Percentiles rank a stretch among this genome's conserved stretches.
phyloP scores from a whole-genome alignment of 2,329 filamentous ascomycete species.

The Cytospora mali region DNA sequence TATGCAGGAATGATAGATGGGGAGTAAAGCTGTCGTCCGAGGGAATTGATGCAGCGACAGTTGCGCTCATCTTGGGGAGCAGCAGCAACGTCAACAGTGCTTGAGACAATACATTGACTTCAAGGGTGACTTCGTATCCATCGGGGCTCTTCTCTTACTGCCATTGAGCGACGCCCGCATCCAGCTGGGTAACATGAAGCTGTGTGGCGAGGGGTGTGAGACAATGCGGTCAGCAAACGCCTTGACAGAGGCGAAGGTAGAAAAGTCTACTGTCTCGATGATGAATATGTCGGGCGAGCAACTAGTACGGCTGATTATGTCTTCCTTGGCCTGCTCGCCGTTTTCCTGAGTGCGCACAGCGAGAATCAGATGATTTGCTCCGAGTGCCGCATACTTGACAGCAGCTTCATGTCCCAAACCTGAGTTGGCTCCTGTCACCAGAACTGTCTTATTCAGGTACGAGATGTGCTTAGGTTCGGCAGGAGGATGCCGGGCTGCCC shows the following conservation, averaged over 20 bases:
- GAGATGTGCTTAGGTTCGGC: conserved; percentile 14
- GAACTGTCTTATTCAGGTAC: conserved; percentile 8
- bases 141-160: conserved; percentile 41
- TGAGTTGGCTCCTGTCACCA: conserved; percentile 44
- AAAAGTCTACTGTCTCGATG: conserved; percentile 50
- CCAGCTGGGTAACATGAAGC: conserved; percentile 44
- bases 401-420: conserved; percentile 54
- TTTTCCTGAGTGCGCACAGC: conserved; percentile 47
- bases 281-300: conserved; percentile 41
- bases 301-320: conserved; percentile 39
- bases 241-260: conserved; percentile 47
- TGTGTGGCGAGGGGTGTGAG: conserved; percentile 36
- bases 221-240: conserved; percentile 44
- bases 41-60: conserved; percentile 32
- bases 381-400: conserved; percentile 47
- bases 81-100: conserved; percentile 55
- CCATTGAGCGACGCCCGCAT: conserved; percentile 46
- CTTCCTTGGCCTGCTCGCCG: conserved; percentile 44
- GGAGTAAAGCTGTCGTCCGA: conserved; percentile 34
- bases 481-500: conserved; percentile 16
- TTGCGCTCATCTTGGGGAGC: conserved; percentile 47
- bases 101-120: conserved; percentile 62
- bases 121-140: conserved; percentile 54
- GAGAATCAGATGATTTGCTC: conserved; percentile 47
- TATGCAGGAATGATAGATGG: conserved; percentile 46